A percentile compares a stretch with the other conserved stretches of the same genome.
Evolutionary conservation across 2,329 filamentous ascomycete species (phyloP).

Genomic region (Microdochium nivale): DNA sequence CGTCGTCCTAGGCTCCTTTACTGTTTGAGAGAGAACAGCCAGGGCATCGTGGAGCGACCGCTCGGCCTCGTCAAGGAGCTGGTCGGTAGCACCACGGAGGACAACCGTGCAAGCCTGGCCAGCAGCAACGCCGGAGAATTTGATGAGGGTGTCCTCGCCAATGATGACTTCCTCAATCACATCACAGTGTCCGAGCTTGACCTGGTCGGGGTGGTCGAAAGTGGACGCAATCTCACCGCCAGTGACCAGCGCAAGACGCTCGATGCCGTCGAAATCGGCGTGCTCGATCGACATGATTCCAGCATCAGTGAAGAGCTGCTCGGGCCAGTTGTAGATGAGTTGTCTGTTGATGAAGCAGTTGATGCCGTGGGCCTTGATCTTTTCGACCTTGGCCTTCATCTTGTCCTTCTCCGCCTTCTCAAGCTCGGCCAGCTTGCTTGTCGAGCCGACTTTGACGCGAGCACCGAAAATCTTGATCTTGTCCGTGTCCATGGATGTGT

Average conservation of each 20-base stretch:
- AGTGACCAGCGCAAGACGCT: conserved; percentile 87
- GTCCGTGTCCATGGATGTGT: conserved; percentile 98
- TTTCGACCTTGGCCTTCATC: conserved; percentile 99
- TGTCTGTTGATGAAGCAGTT: conserved; percentile 99
- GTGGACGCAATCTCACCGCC: conserved; percentile 96
- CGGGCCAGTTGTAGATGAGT: conserved; percentile 99
- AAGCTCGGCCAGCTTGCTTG: conserved; percentile 93
- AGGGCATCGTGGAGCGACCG: conserved; percentile 92
- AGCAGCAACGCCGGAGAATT: conserved; percentile 91
- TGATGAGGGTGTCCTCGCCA: conserved; percentile 93
- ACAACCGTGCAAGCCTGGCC: conserved; percentile 96
- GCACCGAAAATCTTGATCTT: conserved; percentile 99
- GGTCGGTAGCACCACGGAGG: conserved; percentile 89
- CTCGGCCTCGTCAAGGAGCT: conserved; percentile 94
- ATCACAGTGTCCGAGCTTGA: conserved; percentile 93
- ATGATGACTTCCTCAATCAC: conserved; percentile 97
- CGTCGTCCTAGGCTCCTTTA: conserved; percentile 88
- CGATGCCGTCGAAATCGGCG: conserved; percentile 96
- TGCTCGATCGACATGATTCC: conserved; percentile 99
- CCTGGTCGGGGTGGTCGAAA: conserved; percentile 94
- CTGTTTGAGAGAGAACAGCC: conserved; percentile 91
- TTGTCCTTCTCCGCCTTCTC: conserved; percentile 98
- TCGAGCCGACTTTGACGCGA: conserved; percentile 91
- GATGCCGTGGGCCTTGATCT: conserved; percentile 97
- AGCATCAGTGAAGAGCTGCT: conserved; percentile 95